Evolutionary conservation across 768 basidiomycete genomes (phyloP), one percentile per base, ranked within the genome.

Genomic region (Lactarius tabidus): DNA sequence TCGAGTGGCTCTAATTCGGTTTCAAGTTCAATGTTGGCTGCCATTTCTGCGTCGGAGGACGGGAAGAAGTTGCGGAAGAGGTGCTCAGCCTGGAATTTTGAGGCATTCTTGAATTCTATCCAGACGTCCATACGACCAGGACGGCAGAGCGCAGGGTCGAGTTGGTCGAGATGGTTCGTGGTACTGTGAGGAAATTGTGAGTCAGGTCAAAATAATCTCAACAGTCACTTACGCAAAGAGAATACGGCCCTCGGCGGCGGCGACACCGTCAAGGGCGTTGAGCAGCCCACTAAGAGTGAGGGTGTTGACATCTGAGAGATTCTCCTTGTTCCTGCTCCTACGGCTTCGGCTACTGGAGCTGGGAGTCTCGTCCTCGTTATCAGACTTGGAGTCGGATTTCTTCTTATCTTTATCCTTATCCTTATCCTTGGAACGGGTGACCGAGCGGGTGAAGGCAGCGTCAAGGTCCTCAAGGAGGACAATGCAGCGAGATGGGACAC

Each of bases 31-130:
- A 70, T 64, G 51, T 74, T 69, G 8, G 70, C 67, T n/a, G 70
- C 69, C 48, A 77, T 72, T n/a, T 77, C 76, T 52, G 78, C 78
- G 61, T 90, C 89, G 12, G 84, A 79, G 18, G 84, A 89, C 0
- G 92, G 92, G 87, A 93, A 94, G 78, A 94, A 94, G 76, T 93
- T 93, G 66, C 88, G 84, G 85, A 93, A 94, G 48, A 94, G 81
- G 26, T 85, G 85, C 75, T 93, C 90, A 1, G 91, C 91, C 73
- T 95, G 92, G 84, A 87, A 88, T 69, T 87, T 87, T 66, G 85
- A 88, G 38, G 93, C 89, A 67, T 90, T 87, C 79, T 87, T 90
- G 80, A 95, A 95, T 74, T 93, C 90, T 54, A 95, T 83, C 87
- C 91, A 92, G 9, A 96, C 90, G 71, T 95, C 94, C 89, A 92